A percentile compares a stretch with the other conserved stretches of the same genome.
Evolutionary conservation across 768 basidiomycete genomes (phyloP).

Genomic region (Calocybe gangraenosa): DNA sequence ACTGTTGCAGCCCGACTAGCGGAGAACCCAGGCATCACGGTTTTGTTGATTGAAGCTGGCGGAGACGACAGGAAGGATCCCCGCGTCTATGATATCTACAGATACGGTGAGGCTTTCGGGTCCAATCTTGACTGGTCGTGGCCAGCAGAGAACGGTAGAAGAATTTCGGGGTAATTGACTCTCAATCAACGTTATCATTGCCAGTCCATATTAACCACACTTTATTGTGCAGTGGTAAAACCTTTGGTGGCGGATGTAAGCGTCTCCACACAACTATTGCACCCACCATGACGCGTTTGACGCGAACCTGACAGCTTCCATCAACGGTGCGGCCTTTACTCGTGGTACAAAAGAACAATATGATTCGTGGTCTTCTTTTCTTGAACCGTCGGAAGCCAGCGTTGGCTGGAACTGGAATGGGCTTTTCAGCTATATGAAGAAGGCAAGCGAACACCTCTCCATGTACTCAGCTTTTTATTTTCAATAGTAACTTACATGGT

Average conservation of each 20-base stretch:
- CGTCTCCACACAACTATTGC: constrained; percentile 1
- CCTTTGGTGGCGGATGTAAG: constrained; percentile 39
- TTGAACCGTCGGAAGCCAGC: constrained; percentile 34
- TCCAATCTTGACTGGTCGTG: constrained; percentile 43
- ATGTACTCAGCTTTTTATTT: background rate
- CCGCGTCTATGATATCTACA: constrained; percentile 41
- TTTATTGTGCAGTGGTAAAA: constrained; percentile 35
- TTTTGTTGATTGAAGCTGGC: constrained; percentile 52
- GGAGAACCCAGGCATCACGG: constrained; percentile 36
- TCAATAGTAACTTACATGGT: background rate
- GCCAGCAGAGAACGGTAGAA: constrained; percentile 36
- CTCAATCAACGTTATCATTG: background rate
- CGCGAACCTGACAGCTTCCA: constrained; percentile 27
- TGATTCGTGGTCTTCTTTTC: constrained; percentile 35
- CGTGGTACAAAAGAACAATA: constrained; percentile 42
- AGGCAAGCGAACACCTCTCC: constrained; percentile 24
- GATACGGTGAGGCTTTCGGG: constrained; percentile 37
- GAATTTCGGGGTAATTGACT: constrained; percentile 32
- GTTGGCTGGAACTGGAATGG: constrained; percentile 46
- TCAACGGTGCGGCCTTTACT: constrained; percentile 45
- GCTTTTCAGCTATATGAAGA: constrained; percentile 43
- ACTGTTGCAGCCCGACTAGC: constrained; percentile 46
- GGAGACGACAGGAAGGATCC: constrained; percentile 40
- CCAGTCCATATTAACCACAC: background rate
- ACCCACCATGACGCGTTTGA: background rate